Evolutionary conservation across 2,329 filamentous ascomycete genomes (phyloP), one percentile per base, ranked within the genome.

Genomic region (Calonectria pseudoreteaudii): DNA sequence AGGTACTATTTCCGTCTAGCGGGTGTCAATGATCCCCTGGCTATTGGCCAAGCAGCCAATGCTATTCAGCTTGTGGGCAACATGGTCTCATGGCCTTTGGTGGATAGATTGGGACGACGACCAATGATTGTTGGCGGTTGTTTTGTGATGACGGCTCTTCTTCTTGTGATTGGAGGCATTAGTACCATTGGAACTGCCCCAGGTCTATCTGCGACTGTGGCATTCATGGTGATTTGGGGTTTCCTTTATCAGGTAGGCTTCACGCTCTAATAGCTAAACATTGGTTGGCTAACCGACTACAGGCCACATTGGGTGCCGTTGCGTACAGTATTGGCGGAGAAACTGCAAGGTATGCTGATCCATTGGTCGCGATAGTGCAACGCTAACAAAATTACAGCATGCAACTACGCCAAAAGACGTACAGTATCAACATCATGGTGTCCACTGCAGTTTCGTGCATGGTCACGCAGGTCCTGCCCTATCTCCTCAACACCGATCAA

Each of bases 371-470:
- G 1, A 31, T 0, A 13, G n/a, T n/a, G 9, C 9, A 14, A 20
- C 3, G 36, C 64, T 62, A 68, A 67, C 38, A 14, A 16, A 3
- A 36, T 0, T 8, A 14, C 50, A 80, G 78, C 50, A 73, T 80
- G 13, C 76, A 78, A 71, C 78, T 83, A 30, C 76, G 81, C 7
- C 81, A 82, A 73, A 83, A 82, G 72, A 83, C 81, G 0, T 83
- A 83, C 74, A 81, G 77, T 14, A 81, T 83, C 78, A 83, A 83
- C 75, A 81, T 83, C 44, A 81, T 83, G 79, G 72, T 68, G 13
- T 74, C 79, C 4, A 84, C 81, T 8, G 79, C 79, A 7, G 78
- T 81, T 3, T 82, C 81, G 1, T 83, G 81, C 72, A 47, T 81
- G 52, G 74, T 82, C 11, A 77, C 79, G 11, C 80, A 82, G 65